Conservation (phyloP, 2,329 filamentous ascomycete genomes). For the Penicillium sp. region DNA sequence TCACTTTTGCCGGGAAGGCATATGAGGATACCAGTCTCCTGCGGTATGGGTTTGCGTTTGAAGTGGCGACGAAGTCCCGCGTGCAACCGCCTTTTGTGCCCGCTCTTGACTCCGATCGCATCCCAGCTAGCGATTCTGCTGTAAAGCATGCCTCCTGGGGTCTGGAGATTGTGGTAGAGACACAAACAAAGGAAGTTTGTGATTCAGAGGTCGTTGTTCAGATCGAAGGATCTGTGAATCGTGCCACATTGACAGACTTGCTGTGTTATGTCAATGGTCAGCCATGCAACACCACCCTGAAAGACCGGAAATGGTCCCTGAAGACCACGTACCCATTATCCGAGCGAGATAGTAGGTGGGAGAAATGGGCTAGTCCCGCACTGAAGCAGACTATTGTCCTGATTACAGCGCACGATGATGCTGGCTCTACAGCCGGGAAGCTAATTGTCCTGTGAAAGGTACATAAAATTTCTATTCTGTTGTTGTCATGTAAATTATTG, state of each 20-base stretch:
- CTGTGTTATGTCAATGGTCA: constrained; percentile 27
- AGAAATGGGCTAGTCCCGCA: constrained; percentile 28
- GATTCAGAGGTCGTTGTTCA: constrained; percentile 8
- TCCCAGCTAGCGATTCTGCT: not conserved
- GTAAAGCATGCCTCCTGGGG: not conserved
- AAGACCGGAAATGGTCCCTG: constrained; percentile 19
- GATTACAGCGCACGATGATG: constrained; percentile 15
- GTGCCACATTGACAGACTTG: constrained; percentile 12
- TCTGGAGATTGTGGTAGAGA: constrained; percentile 8
- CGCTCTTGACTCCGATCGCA: constrained; percentile 23
- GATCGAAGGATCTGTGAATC: constrained; percentile 7
- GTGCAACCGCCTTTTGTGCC: constrained; percentile 20
- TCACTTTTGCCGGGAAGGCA: constrained; percentile 55
- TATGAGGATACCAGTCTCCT: constrained; percentile 44
- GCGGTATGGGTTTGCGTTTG: constrained; percentile 30
- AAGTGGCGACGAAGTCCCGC: constrained; percentile 22
- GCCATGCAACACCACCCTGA: constrained; percentile 9
- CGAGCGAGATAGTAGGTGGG: constrained; percentile 26
- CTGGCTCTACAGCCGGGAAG: constrained; percentile 16
- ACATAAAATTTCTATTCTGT: not conserved
- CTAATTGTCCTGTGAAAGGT: constrained; percentile 23
- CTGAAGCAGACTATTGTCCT: constrained; percentile 27
- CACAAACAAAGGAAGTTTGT: constrained; percentile 9
- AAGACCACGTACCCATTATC: constrained; percentile 19
- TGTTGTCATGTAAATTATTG: not conserved